phyloP scores from a whole-genome alignment of 257 asterid genomes.

The Solanum ossicruentum region DNA sequence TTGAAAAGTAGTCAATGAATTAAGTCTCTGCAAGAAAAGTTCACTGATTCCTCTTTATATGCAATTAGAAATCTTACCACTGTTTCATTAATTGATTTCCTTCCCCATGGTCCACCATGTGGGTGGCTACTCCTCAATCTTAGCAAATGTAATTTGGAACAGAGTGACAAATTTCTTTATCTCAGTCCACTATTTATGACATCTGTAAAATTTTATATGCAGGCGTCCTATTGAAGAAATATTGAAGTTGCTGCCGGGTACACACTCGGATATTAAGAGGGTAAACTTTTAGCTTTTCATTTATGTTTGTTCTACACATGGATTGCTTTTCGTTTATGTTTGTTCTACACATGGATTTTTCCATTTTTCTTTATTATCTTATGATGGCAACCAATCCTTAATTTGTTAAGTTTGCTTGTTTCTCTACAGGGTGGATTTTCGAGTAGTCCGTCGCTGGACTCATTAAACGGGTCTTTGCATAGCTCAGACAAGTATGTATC shows the following conservation, averaged over 20 bases:
- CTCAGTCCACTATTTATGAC: neutral
- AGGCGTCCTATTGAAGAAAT: conserved; percentile 96
- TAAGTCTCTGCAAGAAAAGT: neutral
- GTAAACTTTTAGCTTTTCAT: conserved; percentile 20
- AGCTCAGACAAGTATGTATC: conserved; percentile 49
- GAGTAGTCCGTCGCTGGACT: conserved; percentile 55
- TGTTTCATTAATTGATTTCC: neutral
- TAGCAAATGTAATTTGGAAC: neutral
- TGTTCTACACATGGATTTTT: neutral
- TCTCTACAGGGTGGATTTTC: conserved; percentile 64
- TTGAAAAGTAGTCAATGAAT: neutral
- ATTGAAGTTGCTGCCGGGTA: conserved; percentile 89
- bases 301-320: neutral
- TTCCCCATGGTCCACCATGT: neutral
- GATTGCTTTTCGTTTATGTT: neutral
- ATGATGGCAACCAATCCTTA: neutral
- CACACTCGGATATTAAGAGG: conserved; percentile 82
- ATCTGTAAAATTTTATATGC: neutral
- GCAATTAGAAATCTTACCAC: neutral
- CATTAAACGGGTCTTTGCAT: conserved; percentile 43
- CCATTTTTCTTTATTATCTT: neutral
- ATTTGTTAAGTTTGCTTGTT: neutral
- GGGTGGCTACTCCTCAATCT: neutral
- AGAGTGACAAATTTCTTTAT: neutral
- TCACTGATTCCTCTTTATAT: neutral